Evolutionary conservation across 345 rosid species (phyloP).

Genomic region (Aethionema arabicum): DNA sequence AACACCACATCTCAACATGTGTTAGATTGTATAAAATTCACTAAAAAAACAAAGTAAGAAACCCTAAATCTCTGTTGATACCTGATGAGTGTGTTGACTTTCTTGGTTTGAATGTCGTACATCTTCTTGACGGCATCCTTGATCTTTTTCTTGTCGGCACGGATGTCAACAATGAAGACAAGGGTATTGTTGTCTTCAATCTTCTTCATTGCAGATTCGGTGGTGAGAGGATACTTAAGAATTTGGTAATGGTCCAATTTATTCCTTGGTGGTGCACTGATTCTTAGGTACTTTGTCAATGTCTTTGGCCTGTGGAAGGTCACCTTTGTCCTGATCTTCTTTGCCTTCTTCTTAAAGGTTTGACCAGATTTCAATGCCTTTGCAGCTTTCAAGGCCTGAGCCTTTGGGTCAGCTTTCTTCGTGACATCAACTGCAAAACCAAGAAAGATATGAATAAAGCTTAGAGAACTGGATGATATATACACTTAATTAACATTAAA

Average conservation of each 20-base stretch:
- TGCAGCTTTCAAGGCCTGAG: slow-evolving; percentile 60
- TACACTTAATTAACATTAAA: not conserved
- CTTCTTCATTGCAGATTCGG: slow-evolving; percentile 71
- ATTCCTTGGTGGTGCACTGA: slow-evolving; percentile 39
- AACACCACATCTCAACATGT: not conserved
- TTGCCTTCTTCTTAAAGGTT: slow-evolving; percentile 40
- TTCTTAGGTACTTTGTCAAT: slow-evolving; percentile 28
- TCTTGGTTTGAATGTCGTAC: slow-evolving; percentile 64
- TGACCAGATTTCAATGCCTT: slow-evolving; percentile 65
- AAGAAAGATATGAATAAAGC: not conserved
- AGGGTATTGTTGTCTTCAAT: slow-evolving; percentile 67
- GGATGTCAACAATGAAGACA: slow-evolving; percentile 58
- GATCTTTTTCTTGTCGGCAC: slow-evolving; percentile 69
- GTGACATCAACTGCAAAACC: slow-evolving; percentile 34
- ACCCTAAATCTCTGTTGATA: slow-evolving; percentile 10
- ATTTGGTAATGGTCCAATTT: slow-evolving; percentile 48
- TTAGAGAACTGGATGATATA: not conserved
- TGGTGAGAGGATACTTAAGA: slow-evolving; percentile 60
- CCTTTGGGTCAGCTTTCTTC: slow-evolving; percentile 55
- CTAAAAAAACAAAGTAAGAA: too few relatives aligned
- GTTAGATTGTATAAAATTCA: not conserved
- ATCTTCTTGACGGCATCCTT: slow-evolving; percentile 65
- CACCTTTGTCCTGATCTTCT: slow-evolving; percentile 38
- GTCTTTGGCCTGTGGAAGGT: slow-evolving; percentile 45
- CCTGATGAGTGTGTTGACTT: slow-evolving; percentile 71